Evolutionary conservation across 2,329 filamentous ascomycete species (phyloP).

Genomic region (Stachybotrys echinatus): DNA sequence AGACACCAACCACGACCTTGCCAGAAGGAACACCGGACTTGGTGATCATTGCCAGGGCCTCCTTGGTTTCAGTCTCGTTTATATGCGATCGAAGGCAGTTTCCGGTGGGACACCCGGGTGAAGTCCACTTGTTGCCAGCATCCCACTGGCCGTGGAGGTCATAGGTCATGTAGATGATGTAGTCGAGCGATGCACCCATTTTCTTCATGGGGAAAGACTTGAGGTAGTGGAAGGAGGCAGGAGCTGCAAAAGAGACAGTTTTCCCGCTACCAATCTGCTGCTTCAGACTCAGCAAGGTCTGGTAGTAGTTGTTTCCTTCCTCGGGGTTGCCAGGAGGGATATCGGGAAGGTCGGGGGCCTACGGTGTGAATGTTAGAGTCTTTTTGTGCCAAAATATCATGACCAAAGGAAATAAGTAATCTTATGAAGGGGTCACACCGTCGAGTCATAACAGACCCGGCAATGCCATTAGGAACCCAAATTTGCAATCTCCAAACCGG

Average conservation of each 20-base stretch:
- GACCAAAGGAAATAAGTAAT: no score
- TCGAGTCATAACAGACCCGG: no score
- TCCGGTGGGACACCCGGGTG: constrained; percentile 18
- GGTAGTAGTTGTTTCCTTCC: constrained; percentile 9
- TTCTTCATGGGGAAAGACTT: constrained; percentile 20
- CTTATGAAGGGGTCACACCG: no score
- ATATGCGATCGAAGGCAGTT: constrained; percentile 29
- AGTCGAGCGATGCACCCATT: constrained; percentile 20
- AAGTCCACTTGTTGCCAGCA: constrained; percentile 16
- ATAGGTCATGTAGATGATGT: constrained; percentile 30
- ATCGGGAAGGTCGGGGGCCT: constrained; percentile 15
- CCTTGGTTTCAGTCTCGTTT: constrained; percentile 27
- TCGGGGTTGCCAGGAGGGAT: constrained; percentile 17
- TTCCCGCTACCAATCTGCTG: constrained; percentile 11
- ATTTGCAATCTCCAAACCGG: no score
- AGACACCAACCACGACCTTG: constrained; percentile 24
- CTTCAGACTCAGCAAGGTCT: constrained; percentile 7
- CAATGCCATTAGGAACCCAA: no score
- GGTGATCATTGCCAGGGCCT: constrained; percentile 26
- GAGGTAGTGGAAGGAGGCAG: constrained; percentile 28
- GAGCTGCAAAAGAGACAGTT: constrained; percentile 23
- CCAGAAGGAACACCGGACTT: constrained; percentile 22
- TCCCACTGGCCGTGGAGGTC: constrained; percentile 30
- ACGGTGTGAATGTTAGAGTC: neutral
- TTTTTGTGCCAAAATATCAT: neutral